A percentile compares a stretch with the other conserved stretches of the same genome.
These are phyloP conservation scores for Alternaria novae-zelandiae DNA, from an alignment of 2,329 filamentous ascomycete species.

Conservation along the genomic window DNA sequence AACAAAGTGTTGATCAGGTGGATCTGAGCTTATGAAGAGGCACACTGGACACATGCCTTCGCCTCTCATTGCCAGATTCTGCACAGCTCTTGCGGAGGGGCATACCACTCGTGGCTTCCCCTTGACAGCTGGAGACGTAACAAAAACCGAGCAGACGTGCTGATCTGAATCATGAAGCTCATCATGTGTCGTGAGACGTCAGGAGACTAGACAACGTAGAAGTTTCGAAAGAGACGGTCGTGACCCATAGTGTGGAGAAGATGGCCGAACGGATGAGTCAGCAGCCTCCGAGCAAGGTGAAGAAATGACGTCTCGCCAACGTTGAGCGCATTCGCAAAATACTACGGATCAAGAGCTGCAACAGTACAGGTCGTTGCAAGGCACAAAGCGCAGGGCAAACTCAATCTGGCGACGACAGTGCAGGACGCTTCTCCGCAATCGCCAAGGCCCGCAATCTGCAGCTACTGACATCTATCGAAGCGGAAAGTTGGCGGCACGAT, in stretches of 20 bases:
- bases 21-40: neutral
- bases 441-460: slow-evolving; percentile 10
- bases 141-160: neutral
- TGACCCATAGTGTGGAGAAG: neutral
- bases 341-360: neutral
- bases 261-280: slow-evolving; percentile 1
- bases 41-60: neutral
- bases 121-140: neutral
- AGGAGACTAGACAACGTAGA: neutral
- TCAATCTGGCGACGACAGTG: neutral
- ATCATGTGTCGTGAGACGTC: neutral
- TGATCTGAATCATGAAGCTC: neutral
- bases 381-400: neutral
- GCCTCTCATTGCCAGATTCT: neutral
- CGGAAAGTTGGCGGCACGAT: slow-evolving; percentile 9
- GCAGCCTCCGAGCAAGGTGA: neutral
- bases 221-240: neutral
- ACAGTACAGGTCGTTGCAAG: neutral
- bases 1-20: neutral
- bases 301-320: slow-evolving; percentile 6
- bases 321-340: neutral
- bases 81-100: neutral
- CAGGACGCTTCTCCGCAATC: slow-evolving; percentile 1
- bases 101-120: neutral
- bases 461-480: slow-evolving; percentile 5